A percentile compares a stretch with the other conserved stretches of the same genome.
Evolutionary conservation across 129 eudicot species (phyloP).

Genomic region (Heracleum sosnowskyi): DNA sequence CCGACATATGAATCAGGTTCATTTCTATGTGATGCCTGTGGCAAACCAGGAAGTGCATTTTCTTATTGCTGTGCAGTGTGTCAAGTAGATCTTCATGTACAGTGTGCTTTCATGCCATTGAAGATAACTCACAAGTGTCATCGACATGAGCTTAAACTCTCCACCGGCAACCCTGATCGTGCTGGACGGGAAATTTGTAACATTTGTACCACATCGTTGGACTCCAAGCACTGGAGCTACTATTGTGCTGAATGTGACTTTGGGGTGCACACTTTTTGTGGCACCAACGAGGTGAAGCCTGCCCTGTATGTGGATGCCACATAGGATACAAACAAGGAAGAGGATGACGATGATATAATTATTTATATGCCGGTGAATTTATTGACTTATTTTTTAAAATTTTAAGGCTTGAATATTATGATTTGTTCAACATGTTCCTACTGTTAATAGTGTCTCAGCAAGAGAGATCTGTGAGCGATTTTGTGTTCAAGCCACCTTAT

Average conservation of each 20-base stretch:
- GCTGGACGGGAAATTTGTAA: conserved; percentile 4
- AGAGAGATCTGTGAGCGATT: background rate
- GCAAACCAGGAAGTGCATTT: conserved; percentile 37
- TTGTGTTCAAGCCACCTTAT: background rate
- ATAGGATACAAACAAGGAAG: background rate
- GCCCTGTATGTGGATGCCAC: background rate
- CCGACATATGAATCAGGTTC: conserved; percentile 55
- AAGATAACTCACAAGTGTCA: conserved; percentile 39
- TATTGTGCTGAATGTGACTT: conserved; percentile 5
- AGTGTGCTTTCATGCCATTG: conserved; percentile 52
- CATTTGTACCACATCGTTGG: background rate
- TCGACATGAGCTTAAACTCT: conserved; percentile 36
- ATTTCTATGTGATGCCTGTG: conserved; percentile 58
- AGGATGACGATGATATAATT: background rate
- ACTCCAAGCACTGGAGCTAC: conserved; percentile 5
- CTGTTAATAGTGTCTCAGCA: background rate
- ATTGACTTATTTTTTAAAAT: background rate
- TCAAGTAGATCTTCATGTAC: conserved; percentile 55
- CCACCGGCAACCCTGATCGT: conserved; percentile 11
- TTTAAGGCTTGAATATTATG: background rate
- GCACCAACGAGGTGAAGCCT: background rate
- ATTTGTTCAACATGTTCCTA: background rate
- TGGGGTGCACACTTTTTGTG: conserved; percentile 10
- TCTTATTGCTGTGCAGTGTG: conserved; percentile 54
- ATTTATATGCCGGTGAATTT: background rate